These are phyloP conservation scores for Venustampulla echinocandica DNA, from an alignment of 495 filamentous ascomycete genomes.

Conservation along the genomic window DNA sequence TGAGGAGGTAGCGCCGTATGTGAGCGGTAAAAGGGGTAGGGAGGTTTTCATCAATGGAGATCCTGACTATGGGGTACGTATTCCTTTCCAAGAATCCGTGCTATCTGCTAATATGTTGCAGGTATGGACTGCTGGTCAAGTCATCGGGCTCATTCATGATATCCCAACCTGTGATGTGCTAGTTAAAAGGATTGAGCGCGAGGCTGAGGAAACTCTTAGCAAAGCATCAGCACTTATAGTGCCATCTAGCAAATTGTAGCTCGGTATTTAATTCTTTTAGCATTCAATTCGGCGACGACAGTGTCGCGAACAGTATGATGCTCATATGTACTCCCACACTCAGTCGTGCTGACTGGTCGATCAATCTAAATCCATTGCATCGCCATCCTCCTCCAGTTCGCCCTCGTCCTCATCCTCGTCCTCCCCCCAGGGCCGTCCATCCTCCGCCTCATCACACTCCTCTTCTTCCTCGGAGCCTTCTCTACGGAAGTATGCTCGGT, in stretches of 20 bases:
- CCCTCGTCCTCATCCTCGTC: too few species aligned
- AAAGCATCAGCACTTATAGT: conserved; percentile 20
- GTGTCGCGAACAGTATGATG: too few species aligned
- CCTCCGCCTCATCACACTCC: too few species aligned
- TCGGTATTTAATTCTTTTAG: too few species aligned
- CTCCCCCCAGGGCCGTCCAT: too few species aligned
- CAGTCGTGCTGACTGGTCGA: too few species aligned
- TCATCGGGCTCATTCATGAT: conserved; percentile 58
- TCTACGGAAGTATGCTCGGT: too few species aligned
- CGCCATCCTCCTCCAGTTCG: too few species aligned
- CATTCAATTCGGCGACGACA: too few species aligned
- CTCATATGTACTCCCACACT: too few species aligned
- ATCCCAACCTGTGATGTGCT: conserved; percentile 52
- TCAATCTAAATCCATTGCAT: too few species aligned
- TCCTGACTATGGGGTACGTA: conserved; percentile 75
- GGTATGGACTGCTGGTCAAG: conserved; percentile 58
- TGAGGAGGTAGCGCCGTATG: conserved; percentile 77
- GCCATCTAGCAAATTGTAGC: conserved; percentile 22
- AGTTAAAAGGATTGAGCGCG: conserved; percentile 48
- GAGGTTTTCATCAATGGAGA: conserved; percentile 93
- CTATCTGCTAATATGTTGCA: conserved; percentile 18
- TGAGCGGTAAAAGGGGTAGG: conserved; percentile 85
- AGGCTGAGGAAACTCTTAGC: conserved; percentile 46
- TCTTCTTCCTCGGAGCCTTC: too few species aligned
- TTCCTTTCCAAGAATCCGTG: neutral